phyloP scores from a whole-genome alignment of 768 basidiomycete species.

The Agrocybe praecox region DNA sequence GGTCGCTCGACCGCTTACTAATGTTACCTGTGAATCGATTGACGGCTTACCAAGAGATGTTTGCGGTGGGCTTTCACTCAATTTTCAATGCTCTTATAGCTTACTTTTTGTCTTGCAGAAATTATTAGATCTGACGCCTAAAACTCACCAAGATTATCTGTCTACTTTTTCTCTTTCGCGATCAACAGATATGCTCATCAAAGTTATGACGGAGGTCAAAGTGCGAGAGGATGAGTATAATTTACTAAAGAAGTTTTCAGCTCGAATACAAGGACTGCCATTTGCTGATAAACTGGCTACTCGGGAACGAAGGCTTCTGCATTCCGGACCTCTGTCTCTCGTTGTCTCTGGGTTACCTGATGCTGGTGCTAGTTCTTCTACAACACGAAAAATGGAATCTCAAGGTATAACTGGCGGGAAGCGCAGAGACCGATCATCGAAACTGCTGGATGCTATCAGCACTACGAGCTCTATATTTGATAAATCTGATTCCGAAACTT shows the following conservation, averaged over 20 bases:
- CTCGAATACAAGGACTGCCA: slow-evolving; percentile 62
- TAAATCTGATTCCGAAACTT: slow-evolving; percentile 42
- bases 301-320: slow-evolving; percentile 75
- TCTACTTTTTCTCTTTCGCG: slow-evolving; percentile 65
- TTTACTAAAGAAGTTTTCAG: slow-evolving; percentile 61
- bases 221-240: slow-evolving; percentile 85
- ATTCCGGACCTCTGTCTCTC: slow-evolving; percentile 61
- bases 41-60: slow-evolving; percentile 68
- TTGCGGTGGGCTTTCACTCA: slow-evolving; percentile 57
- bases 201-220: slow-evolving; percentile 85
- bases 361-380: neutral
- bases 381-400: neutral
- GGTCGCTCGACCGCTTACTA: slow-evolving; percentile 69
- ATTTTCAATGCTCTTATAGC: neutral
- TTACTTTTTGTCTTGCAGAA: slow-evolving; percentile 45
- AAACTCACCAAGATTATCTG: slow-evolving; percentile 69
- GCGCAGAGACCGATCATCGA: slow-evolving; percentile 28
- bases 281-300: slow-evolving; percentile 56
- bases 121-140: slow-evolving; percentile 69
- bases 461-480: slow-evolving; percentile 43
- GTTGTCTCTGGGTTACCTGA: slow-evolving; percentile 32
- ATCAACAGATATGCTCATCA: slow-evolving; percentile 70
- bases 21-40: slow-evolving; percentile 78
- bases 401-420: slow-evolving; percentile 10
- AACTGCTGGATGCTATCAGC: slow-evolving; percentile 43